phyloP scores from a whole-genome alignment of 2,329 filamentous ascomycete species.

The Ceratocystis destructans region DNA sequence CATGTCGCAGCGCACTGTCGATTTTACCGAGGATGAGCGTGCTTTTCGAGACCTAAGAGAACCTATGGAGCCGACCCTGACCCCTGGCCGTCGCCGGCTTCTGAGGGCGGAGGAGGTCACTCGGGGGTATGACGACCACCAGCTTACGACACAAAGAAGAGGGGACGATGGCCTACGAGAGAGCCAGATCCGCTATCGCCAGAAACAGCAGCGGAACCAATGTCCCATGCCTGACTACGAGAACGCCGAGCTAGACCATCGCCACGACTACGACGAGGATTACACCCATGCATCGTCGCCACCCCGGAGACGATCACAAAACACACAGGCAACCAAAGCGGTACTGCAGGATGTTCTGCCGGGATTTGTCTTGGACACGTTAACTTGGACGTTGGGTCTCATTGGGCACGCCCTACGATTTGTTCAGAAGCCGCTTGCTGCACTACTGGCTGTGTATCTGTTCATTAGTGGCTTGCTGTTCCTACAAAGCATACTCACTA shows the following conservation, averaged over 20 bases:
- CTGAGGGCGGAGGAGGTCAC: conserved; percentile 8
- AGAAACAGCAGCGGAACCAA: neutral
- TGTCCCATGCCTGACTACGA: neutral
- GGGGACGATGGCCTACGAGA: neutral
- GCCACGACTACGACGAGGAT: neutral
- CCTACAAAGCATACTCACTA: conserved; percentile 47
- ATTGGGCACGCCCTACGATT: conserved; percentile 45
- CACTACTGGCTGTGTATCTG: conserved; percentile 48
- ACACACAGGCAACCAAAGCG: conserved; percentile 22
- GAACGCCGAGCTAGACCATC: neutral
- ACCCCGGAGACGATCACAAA: neutral
- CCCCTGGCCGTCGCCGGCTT: conserved; percentile 21
- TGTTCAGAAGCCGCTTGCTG: conserved; percentile 49
- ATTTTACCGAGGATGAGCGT: conserved; percentile 22
- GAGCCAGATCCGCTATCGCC: neutral
- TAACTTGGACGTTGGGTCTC: conserved; percentile 41
- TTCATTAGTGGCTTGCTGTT: conserved; percentile 45
- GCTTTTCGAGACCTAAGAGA: conserved; percentile 25
- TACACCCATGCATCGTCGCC: neutral
- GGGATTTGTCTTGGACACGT: conserved; percentile 28
- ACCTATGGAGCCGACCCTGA: conserved; percentile 18
- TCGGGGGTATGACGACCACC: neutral
- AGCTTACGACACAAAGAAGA: neutral
- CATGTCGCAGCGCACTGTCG: conserved; percentile 9
- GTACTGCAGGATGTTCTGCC: conserved; percentile 29